These are phyloP conservation scores for Thermoascus crustaceus DNA, from an alignment of 2,329 filamentous ascomycete species.

Conservation along the genomic window DNA sequence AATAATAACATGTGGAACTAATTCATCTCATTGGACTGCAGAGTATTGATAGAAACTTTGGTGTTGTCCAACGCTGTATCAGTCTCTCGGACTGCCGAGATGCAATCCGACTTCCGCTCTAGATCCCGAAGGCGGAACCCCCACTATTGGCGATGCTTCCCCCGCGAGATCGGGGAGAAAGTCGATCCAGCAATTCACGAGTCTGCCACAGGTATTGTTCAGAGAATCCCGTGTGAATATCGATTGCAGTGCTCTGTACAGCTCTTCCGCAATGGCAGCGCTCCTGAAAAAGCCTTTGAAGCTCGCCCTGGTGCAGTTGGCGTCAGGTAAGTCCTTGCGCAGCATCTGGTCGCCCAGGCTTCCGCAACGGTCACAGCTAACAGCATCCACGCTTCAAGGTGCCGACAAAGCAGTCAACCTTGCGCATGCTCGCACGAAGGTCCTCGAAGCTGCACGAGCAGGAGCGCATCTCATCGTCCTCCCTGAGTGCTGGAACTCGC, in stretches of 20 bases:
- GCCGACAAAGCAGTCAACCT: slow-evolving; percentile 83
- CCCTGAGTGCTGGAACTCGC: slow-evolving; percentile 98
- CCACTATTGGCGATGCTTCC: too few relatives aligned
- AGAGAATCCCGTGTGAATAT: background rate
- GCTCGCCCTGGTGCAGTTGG: slow-evolving; percentile 73
- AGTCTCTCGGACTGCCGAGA: too few relatives aligned
- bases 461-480: slow-evolving; percentile 85
- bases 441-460: slow-evolving; percentile 65
- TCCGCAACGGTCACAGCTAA: background rate
- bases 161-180: too few relatives aligned
- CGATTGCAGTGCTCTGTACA: background rate
- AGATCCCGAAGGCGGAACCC: too few relatives aligned
- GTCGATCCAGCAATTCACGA: background rate
- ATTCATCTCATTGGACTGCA: too few relatives aligned
- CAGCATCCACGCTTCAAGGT: slow-evolving; percentile 35
- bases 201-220: background rate
- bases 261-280: slow-evolving; percentile 39
- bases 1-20: too few relatives aligned
- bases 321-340: slow-evolving; percentile 47
- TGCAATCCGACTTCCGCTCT: too few relatives aligned
- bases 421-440: slow-evolving; percentile 66
- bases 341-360: background rate
- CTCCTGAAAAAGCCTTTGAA: slow-evolving; percentile 70
- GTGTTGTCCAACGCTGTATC: too few relatives aligned
- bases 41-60: too few relatives aligned